A percentile compares a stretch with the other conserved stretches of the same genome.
Evolutionary conservation across 2,329 filamentous ascomycete species (phyloP).

Genomic region (Sarocladium brachiariae): DNA sequence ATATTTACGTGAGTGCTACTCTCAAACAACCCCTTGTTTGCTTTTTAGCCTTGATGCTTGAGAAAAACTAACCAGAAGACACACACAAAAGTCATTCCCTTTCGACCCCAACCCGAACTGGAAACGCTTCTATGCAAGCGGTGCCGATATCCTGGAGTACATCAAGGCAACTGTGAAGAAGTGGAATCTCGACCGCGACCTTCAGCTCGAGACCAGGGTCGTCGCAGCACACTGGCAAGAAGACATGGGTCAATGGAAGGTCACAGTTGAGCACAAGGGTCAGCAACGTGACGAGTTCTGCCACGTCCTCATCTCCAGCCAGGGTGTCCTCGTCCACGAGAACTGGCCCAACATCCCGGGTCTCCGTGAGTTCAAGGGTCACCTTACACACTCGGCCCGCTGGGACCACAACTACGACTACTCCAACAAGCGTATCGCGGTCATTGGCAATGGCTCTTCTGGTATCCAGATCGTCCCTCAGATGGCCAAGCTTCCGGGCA

Average conservation of each 20-base stretch:
- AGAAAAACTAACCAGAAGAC: neutral
- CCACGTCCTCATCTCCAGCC: constrained; percentile 12
- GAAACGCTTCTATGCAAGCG: constrained; percentile 50
- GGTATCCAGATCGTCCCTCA: constrained; percentile 25
- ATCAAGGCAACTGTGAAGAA: constrained; percentile 40
- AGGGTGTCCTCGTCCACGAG: constrained; percentile 17
- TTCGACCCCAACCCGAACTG: constrained; percentile 54
- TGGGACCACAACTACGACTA: constrained; percentile 10
- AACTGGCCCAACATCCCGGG: constrained; percentile 40
- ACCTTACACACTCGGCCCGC: constrained; percentile 34
- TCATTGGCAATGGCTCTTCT: constrained; percentile 27
- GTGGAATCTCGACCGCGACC: constrained; percentile 30
- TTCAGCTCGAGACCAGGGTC: constrained; percentile 27
- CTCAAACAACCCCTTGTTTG: too few species aligned
- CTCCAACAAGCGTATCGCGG: constrained; percentile 21
- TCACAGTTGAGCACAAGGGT: constrained; percentile 23
- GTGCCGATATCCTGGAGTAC: constrained; percentile 48
- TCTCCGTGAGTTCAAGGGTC: constrained; percentile 36
- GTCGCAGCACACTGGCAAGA: constrained; percentile 16
- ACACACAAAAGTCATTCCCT: constrained; percentile 25
- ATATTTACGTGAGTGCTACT: constrained; percentile 19
- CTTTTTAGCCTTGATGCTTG: too few species aligned
- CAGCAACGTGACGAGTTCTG: constrained; percentile 9
- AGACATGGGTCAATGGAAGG: constrained; percentile 30
- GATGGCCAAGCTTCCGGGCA: constrained; percentile 20